A percentile compares a stretch with the other conserved stretches of the same genome.
Conservation (phyloP, 192 early-diverging fungal genomes). For the Backusella parvicylindrica region DNA sequence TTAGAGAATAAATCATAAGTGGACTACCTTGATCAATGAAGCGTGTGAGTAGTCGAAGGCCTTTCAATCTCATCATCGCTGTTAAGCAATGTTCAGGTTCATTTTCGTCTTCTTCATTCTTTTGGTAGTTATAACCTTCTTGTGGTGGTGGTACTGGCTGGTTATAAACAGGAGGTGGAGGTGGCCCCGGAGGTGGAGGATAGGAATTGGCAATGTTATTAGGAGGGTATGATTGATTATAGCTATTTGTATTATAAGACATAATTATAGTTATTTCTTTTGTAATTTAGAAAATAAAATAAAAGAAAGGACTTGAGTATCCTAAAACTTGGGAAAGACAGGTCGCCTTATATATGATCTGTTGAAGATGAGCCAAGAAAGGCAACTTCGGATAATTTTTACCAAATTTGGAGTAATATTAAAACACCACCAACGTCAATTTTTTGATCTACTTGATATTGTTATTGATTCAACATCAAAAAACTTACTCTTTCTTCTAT, state of each 20-base stretch:
- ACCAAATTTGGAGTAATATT: not conserved
- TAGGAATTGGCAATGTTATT: not conserved
- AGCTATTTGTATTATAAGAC: not conserved
- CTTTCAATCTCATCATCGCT: not conserved
- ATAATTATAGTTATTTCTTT: not conserved
- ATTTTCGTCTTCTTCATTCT: not conserved
- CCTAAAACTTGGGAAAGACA: not conserved
- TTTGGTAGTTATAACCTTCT: not conserved
- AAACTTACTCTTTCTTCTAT: not conserved
- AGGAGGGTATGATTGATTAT: not conserved
- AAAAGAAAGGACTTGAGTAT: not conserved
- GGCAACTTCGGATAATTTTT: not conserved
- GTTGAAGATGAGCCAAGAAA: not conserved
- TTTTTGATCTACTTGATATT: not conserved
- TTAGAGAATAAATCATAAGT: not conserved
- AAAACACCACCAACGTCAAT: not conserved
- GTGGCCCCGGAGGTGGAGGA: not conserved
- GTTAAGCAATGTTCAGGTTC: not conserved
- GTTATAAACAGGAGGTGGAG: not conserved
- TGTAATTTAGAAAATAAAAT: not conserved
- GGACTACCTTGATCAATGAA: slow-evolving; percentile 1
- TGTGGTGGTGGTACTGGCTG: not conserved
- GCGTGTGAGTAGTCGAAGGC: not conserved
- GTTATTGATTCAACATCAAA: not conserved
- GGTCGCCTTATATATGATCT: not conserved